Conservation (phyloP, 768 basidiomycete genomes). For the Macrolepiota albuminosa region DNA sequence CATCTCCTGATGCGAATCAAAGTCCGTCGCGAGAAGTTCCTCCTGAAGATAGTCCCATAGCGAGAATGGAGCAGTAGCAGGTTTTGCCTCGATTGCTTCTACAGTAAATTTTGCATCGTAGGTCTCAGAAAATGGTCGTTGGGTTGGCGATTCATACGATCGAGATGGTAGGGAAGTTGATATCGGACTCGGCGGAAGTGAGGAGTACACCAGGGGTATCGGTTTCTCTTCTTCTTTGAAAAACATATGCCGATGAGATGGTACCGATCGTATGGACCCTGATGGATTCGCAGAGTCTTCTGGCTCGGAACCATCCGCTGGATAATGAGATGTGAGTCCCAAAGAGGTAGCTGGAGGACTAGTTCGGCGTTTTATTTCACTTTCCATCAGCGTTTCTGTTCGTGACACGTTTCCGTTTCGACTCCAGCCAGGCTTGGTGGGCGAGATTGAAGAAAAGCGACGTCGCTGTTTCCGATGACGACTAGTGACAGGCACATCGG, state of each 20-base stretch:
- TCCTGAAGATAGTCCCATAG: slow-evolving; percentile 91
- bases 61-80: slow-evolving; percentile 53
- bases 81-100: slow-evolving; percentile 15
- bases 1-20: slow-evolving; percentile 89
- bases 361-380: slow-evolving; percentile 11
- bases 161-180: slow-evolving; percentile 37
- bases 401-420: slow-evolving; percentile 22
- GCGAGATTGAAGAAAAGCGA: slow-evolving; percentile 27
- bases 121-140: slow-evolving; percentile 26
- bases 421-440: slow-evolving; percentile 19
- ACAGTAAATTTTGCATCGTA: slow-evolving; percentile 16
- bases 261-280: slow-evolving; percentile 11
- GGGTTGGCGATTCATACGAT: slow-evolving; percentile 23
- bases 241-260: slow-evolving; percentile 14
- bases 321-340: slow-evolving; percentile 17
- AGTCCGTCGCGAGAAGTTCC: slow-evolving; percentile 87
- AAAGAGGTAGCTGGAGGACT: slow-evolving; percentile 23
- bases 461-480: slow-evolving; percentile 27
- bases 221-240: slow-evolving; percentile 19
- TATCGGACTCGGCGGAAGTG: slow-evolving; percentile 71
- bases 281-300: slow-evolving; percentile 20
- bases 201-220: slow-evolving; percentile 57
- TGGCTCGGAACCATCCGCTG: slow-evolving; percentile 22
- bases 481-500: slow-evolving; percentile 3
- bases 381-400: slow-evolving; percentile 15